Evolutionary conservation across 1,284 basidiomycete species (phyloP).

Genomic region (Irpex lacteus): DNA sequence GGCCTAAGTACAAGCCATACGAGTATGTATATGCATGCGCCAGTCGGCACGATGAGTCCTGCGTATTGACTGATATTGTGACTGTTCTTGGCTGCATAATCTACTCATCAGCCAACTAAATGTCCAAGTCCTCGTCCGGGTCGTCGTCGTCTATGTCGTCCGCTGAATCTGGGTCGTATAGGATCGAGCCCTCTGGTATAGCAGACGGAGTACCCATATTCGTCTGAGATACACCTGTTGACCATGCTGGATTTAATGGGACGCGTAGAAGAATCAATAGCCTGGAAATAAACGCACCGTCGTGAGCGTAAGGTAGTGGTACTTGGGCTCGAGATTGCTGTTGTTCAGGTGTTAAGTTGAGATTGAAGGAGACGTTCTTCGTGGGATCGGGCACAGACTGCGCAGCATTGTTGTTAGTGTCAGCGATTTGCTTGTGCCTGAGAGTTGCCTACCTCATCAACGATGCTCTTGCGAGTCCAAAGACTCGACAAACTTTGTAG

Average conservation of each 20-base stretch:
- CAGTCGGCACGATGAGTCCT: background rate
- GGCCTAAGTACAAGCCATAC: too few relatives aligned
- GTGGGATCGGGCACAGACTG: conserved; percentile 52
- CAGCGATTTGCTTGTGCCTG: background rate
- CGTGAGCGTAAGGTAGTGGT: conserved; percentile 83
- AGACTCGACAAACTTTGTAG: conserved; percentile 49
- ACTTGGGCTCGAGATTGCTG: conserved; percentile 76
- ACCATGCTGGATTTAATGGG: background rate
- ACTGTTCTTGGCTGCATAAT: background rate
- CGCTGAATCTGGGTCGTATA: conserved; percentile 84
- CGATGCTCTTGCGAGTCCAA: conserved; percentile 36
- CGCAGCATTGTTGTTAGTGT: background rate
- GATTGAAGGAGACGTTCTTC: conserved; percentile 78
- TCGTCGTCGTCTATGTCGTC: conserved; percentile 90
- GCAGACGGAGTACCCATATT: conserved; percentile 4
- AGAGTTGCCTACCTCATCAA: conserved; percentile 39
- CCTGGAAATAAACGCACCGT: conserved; percentile 46
- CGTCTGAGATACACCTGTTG: background rate
- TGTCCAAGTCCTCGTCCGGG: conserved; percentile 86
- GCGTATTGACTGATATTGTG: background rate
- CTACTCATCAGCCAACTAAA: conserved; percentile 38
- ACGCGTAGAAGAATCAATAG: background rate
- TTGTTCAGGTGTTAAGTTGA: conserved; percentile 83
- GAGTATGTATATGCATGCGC: background rate
- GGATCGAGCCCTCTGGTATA: conserved; percentile 36